Conservation (phyloP, 2,329 filamentous ascomycete species). For the Westerdykella sp. region DNA sequence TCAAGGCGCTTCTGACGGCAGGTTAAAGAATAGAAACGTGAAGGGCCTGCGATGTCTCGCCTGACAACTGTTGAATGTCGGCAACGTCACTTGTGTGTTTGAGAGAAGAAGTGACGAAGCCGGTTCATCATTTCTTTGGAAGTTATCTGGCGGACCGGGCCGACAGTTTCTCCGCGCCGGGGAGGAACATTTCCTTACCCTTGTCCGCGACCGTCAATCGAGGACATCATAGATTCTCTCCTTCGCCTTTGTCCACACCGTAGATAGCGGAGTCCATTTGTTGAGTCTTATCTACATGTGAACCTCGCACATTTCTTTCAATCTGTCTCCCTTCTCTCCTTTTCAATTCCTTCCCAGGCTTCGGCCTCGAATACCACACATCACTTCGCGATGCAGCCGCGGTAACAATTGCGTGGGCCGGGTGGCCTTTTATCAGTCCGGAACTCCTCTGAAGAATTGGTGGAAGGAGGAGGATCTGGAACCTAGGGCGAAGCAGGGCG, state of each 20-base stretch:
- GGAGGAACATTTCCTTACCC: background rate
- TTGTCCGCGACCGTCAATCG: background rate
- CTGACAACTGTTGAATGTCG: no score
- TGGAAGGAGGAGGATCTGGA: slow-evolving; percentile 7
- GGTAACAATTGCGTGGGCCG: slow-evolving; percentile 41
- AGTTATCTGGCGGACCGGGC: slow-evolving; percentile 5
- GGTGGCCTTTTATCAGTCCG: slow-evolving; percentile 35
- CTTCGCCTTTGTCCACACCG: slow-evolving; percentile 3
- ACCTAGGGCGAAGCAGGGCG: slow-evolving; percentile 11
- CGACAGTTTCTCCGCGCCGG: slow-evolving; percentile 17
- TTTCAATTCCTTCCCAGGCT: slow-evolving; percentile 39
- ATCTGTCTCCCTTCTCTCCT: slow-evolving; percentile 39
- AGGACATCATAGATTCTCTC: background rate
- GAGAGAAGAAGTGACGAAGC: no score
- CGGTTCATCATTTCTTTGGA: no score
- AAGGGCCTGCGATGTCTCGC: no score
- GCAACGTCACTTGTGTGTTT: no score
- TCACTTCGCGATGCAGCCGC: slow-evolving; percentile 32
- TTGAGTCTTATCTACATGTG: slow-evolving; percentile 10
- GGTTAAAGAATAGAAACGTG: no score
- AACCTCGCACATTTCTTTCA: slow-evolving; percentile 21
- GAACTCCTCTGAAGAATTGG: slow-evolving; percentile 17
- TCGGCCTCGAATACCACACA: slow-evolving; percentile 42
- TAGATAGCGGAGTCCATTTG: background rate
- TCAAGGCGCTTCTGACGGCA: no score